Conservation (phyloP, 345 rosid genomes). For the Luvunga scandens region DNA sequence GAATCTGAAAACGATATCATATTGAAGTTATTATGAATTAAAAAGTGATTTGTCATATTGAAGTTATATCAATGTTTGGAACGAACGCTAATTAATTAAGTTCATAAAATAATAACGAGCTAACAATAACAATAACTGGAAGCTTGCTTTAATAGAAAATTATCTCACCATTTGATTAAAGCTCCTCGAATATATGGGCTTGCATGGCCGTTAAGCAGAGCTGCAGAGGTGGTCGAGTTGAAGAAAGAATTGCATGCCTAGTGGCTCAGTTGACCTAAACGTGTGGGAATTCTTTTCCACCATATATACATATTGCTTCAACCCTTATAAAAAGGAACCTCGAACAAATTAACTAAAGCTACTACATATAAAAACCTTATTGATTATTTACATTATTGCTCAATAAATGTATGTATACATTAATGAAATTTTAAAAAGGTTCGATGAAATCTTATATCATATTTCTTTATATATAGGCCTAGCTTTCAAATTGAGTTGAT, state of each 20-base stretch:
- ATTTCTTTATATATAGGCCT: too few relatives aligned
- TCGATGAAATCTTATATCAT: too few relatives aligned
- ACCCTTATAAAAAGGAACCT: not conserved
- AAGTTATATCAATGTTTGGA: not conserved
- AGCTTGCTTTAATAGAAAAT: not conserved
- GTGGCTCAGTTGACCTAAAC: not conserved
- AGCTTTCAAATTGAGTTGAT: too few relatives aligned
- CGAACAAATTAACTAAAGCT: not conserved
- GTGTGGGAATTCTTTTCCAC: not conserved
- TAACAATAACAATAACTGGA: not conserved
- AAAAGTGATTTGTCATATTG: too few relatives aligned
- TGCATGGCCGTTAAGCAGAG: not conserved
- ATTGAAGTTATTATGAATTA: too few relatives aligned
- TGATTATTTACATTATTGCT: too few relatives aligned
- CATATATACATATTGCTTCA: too few relatives aligned
- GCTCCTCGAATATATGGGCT: not conserved
- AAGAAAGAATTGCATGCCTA: not conserved
- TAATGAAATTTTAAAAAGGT: too few relatives aligned
- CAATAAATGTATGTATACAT: too few relatives aligned
- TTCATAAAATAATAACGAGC: not conserved
- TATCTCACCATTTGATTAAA: too few relatives aligned
- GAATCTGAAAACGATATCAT: not conserved
- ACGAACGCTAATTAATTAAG: not conserved
- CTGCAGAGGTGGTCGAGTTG: not conserved
- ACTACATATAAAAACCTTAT: too few relatives aligned